Conservation (phyloP, 2,329 filamentous ascomycete genomes). For the Tolypocladium guangdongense region DNA sequence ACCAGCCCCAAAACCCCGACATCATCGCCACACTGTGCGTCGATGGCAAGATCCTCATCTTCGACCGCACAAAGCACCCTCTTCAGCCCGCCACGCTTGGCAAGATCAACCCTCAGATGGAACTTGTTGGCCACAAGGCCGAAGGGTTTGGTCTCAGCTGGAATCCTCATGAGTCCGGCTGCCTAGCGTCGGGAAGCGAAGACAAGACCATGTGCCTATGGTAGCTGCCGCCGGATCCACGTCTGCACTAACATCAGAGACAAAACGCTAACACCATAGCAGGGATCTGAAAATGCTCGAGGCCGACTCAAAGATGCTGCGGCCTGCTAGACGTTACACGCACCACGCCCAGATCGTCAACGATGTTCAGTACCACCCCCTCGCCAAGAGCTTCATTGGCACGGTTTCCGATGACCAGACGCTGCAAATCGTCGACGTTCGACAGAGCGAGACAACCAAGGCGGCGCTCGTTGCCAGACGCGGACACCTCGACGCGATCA, state of each 20-base stretch:
- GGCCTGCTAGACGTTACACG: slow-evolving; percentile 64
- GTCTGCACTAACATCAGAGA: neutral
- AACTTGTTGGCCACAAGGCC: slow-evolving; percentile 70
- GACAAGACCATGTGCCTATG: slow-evolving; percentile 87
- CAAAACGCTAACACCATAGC: neutral
- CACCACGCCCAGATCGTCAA: slow-evolving; percentile 90
- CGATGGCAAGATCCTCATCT: slow-evolving; percentile 81
- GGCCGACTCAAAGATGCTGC: slow-evolving; percentile 57
- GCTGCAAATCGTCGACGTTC: slow-evolving; percentile 83
- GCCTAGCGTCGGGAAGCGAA: slow-evolving; percentile 81
- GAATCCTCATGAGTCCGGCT: slow-evolving; percentile 75
- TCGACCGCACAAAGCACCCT: slow-evolving; percentile 91
- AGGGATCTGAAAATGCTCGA: slow-evolving; percentile 75
- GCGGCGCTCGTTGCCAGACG: slow-evolving; percentile 58
- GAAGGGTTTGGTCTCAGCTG: slow-evolving; percentile 92
- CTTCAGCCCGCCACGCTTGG: slow-evolving; percentile 54
- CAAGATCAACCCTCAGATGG: slow-evolving; percentile 69
- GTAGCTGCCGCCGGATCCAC: slow-evolving; percentile 33
- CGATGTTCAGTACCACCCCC: slow-evolving; percentile 90
- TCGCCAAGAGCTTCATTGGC: slow-evolving; percentile 75
- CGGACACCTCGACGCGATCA: slow-evolving; percentile 87
- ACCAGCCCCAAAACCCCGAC: slow-evolving; percentile 94
- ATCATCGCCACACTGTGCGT: slow-evolving; percentile 89
- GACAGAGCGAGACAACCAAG: slow-evolving; percentile 52
- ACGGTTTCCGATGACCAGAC: slow-evolving; percentile 93